These are phyloP conservation scores for Pisolithus marmoratus DNA, from an alignment of 768 basidiomycete species.

Conservation along the genomic window DNA sequence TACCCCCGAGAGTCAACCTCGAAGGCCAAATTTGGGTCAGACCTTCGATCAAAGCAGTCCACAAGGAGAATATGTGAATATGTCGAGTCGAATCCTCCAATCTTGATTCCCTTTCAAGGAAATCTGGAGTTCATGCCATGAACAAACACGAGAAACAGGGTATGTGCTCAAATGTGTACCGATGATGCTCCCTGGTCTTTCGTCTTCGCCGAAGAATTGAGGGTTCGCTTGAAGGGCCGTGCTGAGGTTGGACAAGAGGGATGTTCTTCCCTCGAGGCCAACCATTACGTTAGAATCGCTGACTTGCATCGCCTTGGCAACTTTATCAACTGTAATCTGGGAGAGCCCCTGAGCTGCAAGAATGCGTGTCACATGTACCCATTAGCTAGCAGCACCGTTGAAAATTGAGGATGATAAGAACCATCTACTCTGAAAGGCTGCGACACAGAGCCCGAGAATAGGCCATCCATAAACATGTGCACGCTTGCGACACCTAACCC, in stretches of 20 bases:
- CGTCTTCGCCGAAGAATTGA: constrained; percentile 66
- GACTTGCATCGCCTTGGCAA: constrained; percentile 77
- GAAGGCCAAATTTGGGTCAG: constrained; percentile 87
- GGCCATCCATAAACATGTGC: constrained; percentile 80
- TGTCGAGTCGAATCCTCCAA: constrained; percentile 34
- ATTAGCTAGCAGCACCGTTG: constrained; percentile 8
- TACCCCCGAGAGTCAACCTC: constrained; percentile 58
- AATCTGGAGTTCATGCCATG: constrained; percentile 42
- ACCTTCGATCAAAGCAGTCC: constrained; percentile 77
- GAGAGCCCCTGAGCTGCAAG: constrained; percentile 63
- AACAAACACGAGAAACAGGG: background rate
- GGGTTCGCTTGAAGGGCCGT: constrained; percentile 62
- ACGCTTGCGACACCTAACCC: constrained; percentile 88
- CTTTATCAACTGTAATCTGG: constrained; percentile 51
- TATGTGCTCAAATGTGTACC: constrained; percentile 38
- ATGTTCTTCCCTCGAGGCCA: constrained; percentile 81
- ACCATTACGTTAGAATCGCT: constrained; percentile 75
- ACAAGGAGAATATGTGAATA: constrained; percentile 72
- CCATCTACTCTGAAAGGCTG: constrained; percentile 79
- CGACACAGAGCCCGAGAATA: constrained; percentile 60
- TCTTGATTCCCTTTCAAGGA: constrained; percentile 53
- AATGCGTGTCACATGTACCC: background rate
- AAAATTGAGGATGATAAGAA: constrained; percentile 24
- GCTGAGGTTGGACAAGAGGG: constrained; percentile 68
- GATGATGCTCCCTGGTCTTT: constrained; percentile 77